phyloP scores from a whole-genome alignment of 1,139 yeast genomes.

The Debaryomyces udenii region DNA sequence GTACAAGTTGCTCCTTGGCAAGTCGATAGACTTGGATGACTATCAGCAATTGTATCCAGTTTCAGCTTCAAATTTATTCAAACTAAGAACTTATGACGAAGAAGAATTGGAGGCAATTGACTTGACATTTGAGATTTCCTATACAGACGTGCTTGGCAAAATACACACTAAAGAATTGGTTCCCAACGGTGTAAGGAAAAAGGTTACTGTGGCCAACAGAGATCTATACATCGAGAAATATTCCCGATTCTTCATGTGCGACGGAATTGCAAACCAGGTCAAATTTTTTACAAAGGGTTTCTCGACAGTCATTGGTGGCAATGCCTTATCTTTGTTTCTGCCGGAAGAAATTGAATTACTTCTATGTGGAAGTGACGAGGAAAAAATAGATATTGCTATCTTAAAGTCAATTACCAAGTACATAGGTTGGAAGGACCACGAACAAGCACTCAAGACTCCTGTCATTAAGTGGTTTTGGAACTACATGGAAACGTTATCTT shows the following conservation, averaged over 20 bases:
- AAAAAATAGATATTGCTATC: conserved; percentile 65
- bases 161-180: conserved; percentile 52
- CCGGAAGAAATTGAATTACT: conserved; percentile 81
- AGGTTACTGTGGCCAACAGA: conserved; percentile 61
- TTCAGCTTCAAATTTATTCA: conserved; percentile 58
- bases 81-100: conserved; percentile 48
- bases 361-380: conserved; percentile 74
- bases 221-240: conserved; percentile 64
- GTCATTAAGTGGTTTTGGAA: conserved; percentile 87
- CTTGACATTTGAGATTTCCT: conserved; percentile 43
- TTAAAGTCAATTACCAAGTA: conserved; percentile 75
- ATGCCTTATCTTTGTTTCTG: conserved; percentile 74
- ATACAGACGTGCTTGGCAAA: conserved; percentile 42
- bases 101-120: conserved; percentile 35
- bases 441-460: conserved; percentile 36
- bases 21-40: conserved; percentile 62
- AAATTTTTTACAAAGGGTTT: conserved; percentile 71
- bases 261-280: conserved; percentile 56
- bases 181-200: conserved; percentile 53
- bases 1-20: conserved; percentile 71
- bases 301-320: conserved; percentile 74
- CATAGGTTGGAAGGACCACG: conserved; percentile 54
- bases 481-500: conserved; percentile 51
- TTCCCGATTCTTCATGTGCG: conserved; percentile 60
- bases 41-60: conserved; percentile 68